phyloP scores from a whole-genome alignment of 768 basidiomycete genomes.

The Suillus occidentalis region DNA sequence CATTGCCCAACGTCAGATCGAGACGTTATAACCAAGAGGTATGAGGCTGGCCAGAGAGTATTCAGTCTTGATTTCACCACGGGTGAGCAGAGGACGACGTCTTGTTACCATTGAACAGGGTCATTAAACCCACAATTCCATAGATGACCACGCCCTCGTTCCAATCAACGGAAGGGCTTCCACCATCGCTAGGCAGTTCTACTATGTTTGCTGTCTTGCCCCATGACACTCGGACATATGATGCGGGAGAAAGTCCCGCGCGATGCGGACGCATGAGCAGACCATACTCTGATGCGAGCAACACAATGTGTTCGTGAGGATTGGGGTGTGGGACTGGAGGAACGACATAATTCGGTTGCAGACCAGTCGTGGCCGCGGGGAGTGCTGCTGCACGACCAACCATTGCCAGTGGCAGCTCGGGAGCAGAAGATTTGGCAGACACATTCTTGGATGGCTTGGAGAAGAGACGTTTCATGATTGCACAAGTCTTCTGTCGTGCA shows the following conservation, averaged over 20 bases:
- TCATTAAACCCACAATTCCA: slow-evolving; percentile 74
- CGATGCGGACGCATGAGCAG: slow-evolving; percentile 66
- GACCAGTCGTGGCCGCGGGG: slow-evolving; percentile 19
- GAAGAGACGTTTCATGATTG: slow-evolving; percentile 34
- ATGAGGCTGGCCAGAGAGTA: slow-evolving; percentile 51
- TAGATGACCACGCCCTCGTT: slow-evolving; percentile 58
- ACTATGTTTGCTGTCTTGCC: slow-evolving; percentile 55
- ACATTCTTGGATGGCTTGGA: slow-evolving; percentile 19
- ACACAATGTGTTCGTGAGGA: slow-evolving; percentile 67
- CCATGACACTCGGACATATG: slow-evolving; percentile 59
- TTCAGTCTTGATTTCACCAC: not conserved
- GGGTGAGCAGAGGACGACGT: not conserved
- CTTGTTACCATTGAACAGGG: slow-evolving; percentile 64
- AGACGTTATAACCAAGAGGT: slow-evolving; percentile 71
- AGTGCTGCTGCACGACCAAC: not conserved
- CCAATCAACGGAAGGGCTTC: slow-evolving; percentile 50
- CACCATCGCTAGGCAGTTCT: slow-evolving; percentile 41
- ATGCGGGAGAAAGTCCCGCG: slow-evolving; percentile 23
- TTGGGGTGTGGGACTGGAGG: slow-evolving; percentile 76
- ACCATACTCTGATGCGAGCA: slow-evolving; percentile 58
- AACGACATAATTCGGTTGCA: slow-evolving; percentile 65
- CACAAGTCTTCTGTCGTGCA: not conserved
- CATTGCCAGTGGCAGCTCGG: not conserved
- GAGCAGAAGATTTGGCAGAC: not conserved
- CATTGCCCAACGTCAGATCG: slow-evolving; percentile 63